Evolutionary conservation across 176 grass and related monocot genomes (phyloP).

Genomic region (Triticum aestivum): DNA sequence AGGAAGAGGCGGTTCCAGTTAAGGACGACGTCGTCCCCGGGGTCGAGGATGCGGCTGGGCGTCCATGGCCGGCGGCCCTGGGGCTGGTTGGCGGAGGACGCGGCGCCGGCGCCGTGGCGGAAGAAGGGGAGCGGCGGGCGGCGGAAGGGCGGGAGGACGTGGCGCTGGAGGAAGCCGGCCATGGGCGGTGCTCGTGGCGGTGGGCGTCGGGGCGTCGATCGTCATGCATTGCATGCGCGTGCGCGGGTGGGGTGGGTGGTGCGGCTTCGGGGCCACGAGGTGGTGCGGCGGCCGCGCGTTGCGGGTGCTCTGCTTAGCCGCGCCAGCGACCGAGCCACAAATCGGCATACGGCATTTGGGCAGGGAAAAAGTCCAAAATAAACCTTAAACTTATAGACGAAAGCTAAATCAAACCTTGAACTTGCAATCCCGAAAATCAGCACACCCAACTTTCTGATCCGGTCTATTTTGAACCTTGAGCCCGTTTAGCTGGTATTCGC

Average conservation of each 20-base stretch:
- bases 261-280: neutral
- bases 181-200: slow-evolving; percentile 21
- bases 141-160: slow-evolving; percentile 59
- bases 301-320: slow-evolving; percentile 3
- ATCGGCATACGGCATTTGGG: neutral
- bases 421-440: too few relatives aligned
- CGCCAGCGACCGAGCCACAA: neutral
- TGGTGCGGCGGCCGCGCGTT: slow-evolving; percentile 24
- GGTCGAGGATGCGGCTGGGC: slow-evolving; percentile 88
- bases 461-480: too few relatives aligned
- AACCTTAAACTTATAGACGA: too few relatives aligned
- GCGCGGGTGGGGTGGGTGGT: neutral
- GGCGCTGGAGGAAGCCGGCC: slow-evolving; percentile 53
- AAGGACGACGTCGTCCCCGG: slow-evolving; percentile 74
- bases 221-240: slow-evolving; percentile 16
- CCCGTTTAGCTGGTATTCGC: too few relatives aligned
- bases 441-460: too few relatives aligned
- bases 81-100: neutral
- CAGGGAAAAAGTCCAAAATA: too few relatives aligned
- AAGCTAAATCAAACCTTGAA: too few relatives aligned
- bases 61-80: slow-evolving; percentile 44
- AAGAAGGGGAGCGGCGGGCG: slow-evolving; percentile 59
- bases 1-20: slow-evolving; percentile 87
- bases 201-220: slow-evolving; percentile 1
- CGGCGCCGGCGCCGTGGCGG: slow-evolving; percentile 11